Conservation (phyloP, 805 yeast genomes). For the Candida argentea region DNA sequence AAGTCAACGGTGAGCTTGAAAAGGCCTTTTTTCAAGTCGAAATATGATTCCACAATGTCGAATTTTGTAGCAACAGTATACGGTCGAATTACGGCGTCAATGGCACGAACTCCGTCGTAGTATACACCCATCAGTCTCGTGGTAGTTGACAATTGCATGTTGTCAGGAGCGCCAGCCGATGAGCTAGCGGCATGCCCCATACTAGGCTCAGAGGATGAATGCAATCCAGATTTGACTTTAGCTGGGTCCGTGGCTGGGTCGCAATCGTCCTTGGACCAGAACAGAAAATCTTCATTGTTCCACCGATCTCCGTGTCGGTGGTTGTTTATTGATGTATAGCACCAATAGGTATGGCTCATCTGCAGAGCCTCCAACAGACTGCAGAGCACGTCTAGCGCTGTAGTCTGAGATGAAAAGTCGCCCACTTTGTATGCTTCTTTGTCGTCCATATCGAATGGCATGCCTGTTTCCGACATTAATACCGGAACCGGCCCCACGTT, state of each 20-base stretch:
- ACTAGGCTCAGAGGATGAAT: neutral
- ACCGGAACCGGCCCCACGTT: slow-evolving; percentile 65
- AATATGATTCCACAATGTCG: slow-evolving; percentile 39
- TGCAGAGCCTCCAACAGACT: slow-evolving; percentile 68
- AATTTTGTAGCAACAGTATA: slow-evolving; percentile 62
- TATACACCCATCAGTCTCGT: slow-evolving; percentile 13
- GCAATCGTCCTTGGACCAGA: slow-evolving; percentile 65
- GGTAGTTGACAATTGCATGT: slow-evolving; percentile 1
- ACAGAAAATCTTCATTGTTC: slow-evolving; percentile 90
- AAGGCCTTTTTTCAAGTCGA: slow-evolving; percentile 39
- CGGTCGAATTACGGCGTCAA: slow-evolving; percentile 70
- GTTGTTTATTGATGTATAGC: slow-evolving; percentile 61
- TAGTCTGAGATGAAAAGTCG: slow-evolving; percentile 61
- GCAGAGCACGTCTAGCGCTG: slow-evolving; percentile 75
- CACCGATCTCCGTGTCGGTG: slow-evolving; percentile 87
- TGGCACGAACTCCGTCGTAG: slow-evolving; percentile 64
- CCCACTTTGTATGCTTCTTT: slow-evolving; percentile 61
- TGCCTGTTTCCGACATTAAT: slow-evolving; percentile 89
- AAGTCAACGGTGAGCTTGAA: slow-evolving; percentile 39
- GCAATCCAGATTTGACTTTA: slow-evolving; percentile 4
- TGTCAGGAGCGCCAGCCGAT: neutral
- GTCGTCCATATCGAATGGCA: slow-evolving; percentile 92
- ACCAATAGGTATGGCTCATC: slow-evolving; percentile 77
- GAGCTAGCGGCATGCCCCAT: neutral
- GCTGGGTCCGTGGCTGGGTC: slow-evolving; percentile 7